These are phyloP conservation scores for Jaapia argillacea DNA, from an alignment of 768 basidiomycete species.

Conservation along the genomic window DNA sequence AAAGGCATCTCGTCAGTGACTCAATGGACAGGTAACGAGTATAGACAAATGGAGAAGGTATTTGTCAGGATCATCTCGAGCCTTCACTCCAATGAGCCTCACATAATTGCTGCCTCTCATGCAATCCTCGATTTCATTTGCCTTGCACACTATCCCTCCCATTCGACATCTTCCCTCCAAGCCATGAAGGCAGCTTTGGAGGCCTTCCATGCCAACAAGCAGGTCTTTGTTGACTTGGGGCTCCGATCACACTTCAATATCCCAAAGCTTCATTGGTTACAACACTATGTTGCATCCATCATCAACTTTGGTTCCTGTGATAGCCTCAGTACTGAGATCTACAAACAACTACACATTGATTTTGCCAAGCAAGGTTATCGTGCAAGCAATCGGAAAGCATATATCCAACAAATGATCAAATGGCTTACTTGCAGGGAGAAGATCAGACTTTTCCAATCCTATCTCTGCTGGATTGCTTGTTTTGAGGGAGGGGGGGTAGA, in stretches of 20 bases:
- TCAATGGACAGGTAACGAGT: slow-evolving; percentile 35
- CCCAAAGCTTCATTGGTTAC: slow-evolving; percentile 17
- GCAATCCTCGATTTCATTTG: slow-evolving; percentile 19
- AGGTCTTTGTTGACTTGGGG: slow-evolving; percentile 13
- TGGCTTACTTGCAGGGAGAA: slow-evolving; percentile 27
- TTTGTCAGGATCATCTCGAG: slow-evolving; percentile 11
- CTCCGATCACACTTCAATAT: slow-evolving; percentile 20
- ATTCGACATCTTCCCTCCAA: slow-evolving; percentile 11
- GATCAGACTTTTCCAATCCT: slow-evolving; percentile 7
- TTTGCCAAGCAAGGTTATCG: slow-evolving; percentile 24
- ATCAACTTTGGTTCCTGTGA: slow-evolving; percentile 11
- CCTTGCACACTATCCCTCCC: slow-evolving; percentile 14
- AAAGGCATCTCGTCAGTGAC: slow-evolving; percentile 29
- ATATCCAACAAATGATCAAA: slow-evolving; percentile 26
- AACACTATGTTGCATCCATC: slow-evolving; percentile 15
- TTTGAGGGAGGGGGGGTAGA: no score
- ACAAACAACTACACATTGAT: slow-evolving; percentile 31
- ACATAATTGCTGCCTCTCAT: slow-evolving; percentile 14
- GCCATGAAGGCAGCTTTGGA: slow-evolving; percentile 8
- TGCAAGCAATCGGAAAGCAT: slow-evolving; percentile 15
- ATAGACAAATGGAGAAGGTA: slow-evolving; percentile 22
- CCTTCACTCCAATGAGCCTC: slow-evolving; percentile 10
- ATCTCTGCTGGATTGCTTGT: neutral
- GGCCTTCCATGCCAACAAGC: slow-evolving; percentile 18
- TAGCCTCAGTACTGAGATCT: slow-evolving; percentile 17